Percentiles rank a stretch among this genome's conserved stretches.
phyloP scores from a whole-genome alignment of 164 flowering plant genomes.

The Stephania cephalantha region DNA sequence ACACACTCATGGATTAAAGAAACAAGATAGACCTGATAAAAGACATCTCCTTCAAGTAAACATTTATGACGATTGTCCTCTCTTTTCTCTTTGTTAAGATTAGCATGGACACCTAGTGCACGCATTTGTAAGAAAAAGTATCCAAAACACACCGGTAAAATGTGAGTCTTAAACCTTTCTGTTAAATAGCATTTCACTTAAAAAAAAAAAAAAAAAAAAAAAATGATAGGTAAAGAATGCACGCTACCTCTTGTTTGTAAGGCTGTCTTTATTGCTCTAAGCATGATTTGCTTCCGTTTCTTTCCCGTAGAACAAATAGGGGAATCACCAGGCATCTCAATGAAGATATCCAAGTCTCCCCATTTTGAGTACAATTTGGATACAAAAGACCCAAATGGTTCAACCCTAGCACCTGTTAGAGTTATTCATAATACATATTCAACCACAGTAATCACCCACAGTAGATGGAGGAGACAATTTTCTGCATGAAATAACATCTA shows the following conservation, averaged over 20 bases:
- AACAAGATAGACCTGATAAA: background rate
- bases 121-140: background rate
- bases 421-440: conserved; percentile 3
- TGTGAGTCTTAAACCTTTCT: background rate
- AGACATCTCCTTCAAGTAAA: background rate
- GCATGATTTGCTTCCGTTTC: conserved; percentile 42
- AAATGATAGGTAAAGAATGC: background rate
- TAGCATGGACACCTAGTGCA: background rate
- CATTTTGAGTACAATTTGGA: conserved; percentile 74
- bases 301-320: conserved; percentile 42
- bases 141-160: background rate
- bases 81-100: background rate
- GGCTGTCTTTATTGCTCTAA: conserved; percentile 40
- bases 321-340: conserved; percentile 48
- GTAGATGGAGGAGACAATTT: background rate
- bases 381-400: conserved; percentile 91
- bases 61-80: background rate
- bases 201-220: background rate
- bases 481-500: background rate
- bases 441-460: background rate
- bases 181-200: background rate
- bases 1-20: too few relatives aligned
- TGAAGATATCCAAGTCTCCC: conserved; percentile 89
- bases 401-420: conserved; percentile 74
- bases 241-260: conserved; percentile 46